Conservation (phyloP, 169 alveolate genomes). For the Plasmodium inui region DNA sequence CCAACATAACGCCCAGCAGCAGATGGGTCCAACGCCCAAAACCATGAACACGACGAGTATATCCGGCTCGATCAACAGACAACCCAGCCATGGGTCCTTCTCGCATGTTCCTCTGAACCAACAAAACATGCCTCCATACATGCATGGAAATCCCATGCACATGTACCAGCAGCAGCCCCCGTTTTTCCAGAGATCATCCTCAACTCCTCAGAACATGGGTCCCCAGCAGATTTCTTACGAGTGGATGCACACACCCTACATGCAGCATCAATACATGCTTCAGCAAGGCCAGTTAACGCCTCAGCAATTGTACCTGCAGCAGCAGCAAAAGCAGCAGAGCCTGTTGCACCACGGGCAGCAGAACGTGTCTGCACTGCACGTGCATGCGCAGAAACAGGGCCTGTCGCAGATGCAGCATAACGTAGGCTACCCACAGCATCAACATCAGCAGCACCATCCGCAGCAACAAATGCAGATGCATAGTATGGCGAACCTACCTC, state of each 20-base stretch:
- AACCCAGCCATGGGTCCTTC: constrained; percentile 19
- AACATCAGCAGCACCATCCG: neutral
- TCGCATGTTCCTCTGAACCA: constrained; percentile 28
- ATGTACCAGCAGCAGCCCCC: constrained; percentile 42
- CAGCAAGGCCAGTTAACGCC: constrained; percentile 56
- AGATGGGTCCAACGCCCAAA: constrained; percentile 17
- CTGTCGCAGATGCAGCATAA: constrained; percentile 9
- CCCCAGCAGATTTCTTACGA: constrained; percentile 42
- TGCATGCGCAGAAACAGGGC: constrained; percentile 31
- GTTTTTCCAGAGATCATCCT: constrained; percentile 3
- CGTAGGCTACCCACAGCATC: neutral
- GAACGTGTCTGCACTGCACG: neutral
- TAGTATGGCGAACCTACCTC: neutral
- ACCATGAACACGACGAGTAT: constrained; percentile 12
- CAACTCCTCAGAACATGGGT: constrained; percentile 23
- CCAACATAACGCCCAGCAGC: constrained; percentile 26
- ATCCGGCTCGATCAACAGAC: constrained; percentile 49
- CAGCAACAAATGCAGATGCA: constrained; percentile 33
- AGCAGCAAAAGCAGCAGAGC: constrained; percentile 6
- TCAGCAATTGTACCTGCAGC: constrained; percentile 55
- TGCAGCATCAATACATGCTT: constrained; percentile 69
- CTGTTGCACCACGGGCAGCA: constrained; percentile 19
- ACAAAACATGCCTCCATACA: constrained; percentile 12
- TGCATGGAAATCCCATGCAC: constrained; percentile 22
- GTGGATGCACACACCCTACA: constrained; percentile 53